These are phyloP conservation scores for Coniochaeta pulveracea DNA, from an alignment of 2,329 filamentous ascomycete genomes.

Conservation along the genomic window DNA sequence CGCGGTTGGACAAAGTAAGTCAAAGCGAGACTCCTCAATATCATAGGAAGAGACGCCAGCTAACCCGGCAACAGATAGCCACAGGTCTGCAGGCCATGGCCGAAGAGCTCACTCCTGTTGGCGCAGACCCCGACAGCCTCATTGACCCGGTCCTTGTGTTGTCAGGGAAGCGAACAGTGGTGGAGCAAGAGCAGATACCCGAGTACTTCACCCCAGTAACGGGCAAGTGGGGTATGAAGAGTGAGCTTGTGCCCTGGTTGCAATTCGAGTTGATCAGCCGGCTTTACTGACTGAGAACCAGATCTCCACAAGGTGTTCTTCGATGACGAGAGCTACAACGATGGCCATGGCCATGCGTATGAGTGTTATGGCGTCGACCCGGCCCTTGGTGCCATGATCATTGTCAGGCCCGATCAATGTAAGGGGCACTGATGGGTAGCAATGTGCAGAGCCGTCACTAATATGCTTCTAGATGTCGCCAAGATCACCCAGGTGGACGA, in stretches of 20 bases:
- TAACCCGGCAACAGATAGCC: slow-evolving; percentile 8
- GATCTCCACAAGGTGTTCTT: slow-evolving; percentile 48
- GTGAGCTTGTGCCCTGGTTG: slow-evolving; percentile 7
- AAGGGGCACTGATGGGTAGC: slow-evolving; percentile 14
- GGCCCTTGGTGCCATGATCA: slow-evolving; percentile 30
- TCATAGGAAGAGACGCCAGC: neutral
- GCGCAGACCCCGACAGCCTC: slow-evolving; percentile 35
- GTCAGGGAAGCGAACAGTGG: slow-evolving; percentile 29
- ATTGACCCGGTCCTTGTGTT: slow-evolving; percentile 47
- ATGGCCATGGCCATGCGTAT: slow-evolving; percentile 46
- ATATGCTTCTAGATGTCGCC: slow-evolving; percentile 15
- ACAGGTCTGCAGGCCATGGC: slow-evolving; percentile 8
- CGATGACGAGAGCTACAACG: slow-evolving; percentile 42
- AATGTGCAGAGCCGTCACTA: neutral
- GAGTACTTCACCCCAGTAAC: slow-evolving; percentile 42
- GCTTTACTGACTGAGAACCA: slow-evolving; percentile 12
- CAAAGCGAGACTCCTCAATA: neutral
- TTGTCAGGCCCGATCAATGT: slow-evolving; percentile 54
- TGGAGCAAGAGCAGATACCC: slow-evolving; percentile 42
- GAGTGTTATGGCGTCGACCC: slow-evolving; percentile 40
- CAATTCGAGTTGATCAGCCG: neutral
- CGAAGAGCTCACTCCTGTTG: slow-evolving; percentile 21
- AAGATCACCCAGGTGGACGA: slow-evolving; percentile 12
- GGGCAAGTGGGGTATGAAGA: slow-evolving; percentile 41
- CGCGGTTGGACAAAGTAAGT: slow-evolving; percentile 16